Evolutionary conservation across 2,329 filamentous ascomycete species (phyloP), one percentile per base, ranked within the genome.

Genomic region (Parastagonospora nodorum): DNA sequence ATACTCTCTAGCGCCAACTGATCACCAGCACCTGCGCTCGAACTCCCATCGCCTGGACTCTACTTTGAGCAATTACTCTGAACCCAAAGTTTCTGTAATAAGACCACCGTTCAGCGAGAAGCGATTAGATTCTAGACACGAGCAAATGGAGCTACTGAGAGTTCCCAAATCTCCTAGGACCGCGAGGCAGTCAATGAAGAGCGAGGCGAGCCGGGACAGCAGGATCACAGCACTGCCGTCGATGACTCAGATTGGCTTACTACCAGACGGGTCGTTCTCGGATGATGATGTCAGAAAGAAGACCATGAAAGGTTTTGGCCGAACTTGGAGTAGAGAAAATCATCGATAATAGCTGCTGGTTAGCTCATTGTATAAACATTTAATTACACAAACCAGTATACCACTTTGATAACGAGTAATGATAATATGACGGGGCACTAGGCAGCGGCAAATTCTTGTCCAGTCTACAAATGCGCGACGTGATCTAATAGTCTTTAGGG

Each of bases 41-140:
- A 45, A 43, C 6, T 53, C 46, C 14, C 48, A 36, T 4, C 47
- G 45, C 7, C 44, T 53, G 2, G 43, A 45, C 4, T 60, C 58
- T 10, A 36, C 45, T 6, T 43, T 53, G 50, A 52, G 50, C 38
- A 51, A 55, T n/a, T 53, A 63, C 19, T 44, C 43, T 38, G 52
- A 55, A 5, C 16, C 45, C 2, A 42, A 37, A 5, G 32, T 54
- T 8, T 50, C 51, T 9, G 39, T 53, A 2, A 54, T 55, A 6
- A 38, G 40, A 14, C 50, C 51, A 24, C 50, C 54, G 2, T 53
- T 51, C 15, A 28, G 19, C 9, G 31, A 43, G 12, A 30, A 41
- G 16, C 29, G 16, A 12, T 30, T 10, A 12, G 14, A 14, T 8
- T 8, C 11, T 1, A 29, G 27, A 10, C 35, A 15, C n/a, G 48